Base-by-base conservation (phyloP, 108 stramenopile genomes). In the Nannochloropsis gaditana region DNA sequence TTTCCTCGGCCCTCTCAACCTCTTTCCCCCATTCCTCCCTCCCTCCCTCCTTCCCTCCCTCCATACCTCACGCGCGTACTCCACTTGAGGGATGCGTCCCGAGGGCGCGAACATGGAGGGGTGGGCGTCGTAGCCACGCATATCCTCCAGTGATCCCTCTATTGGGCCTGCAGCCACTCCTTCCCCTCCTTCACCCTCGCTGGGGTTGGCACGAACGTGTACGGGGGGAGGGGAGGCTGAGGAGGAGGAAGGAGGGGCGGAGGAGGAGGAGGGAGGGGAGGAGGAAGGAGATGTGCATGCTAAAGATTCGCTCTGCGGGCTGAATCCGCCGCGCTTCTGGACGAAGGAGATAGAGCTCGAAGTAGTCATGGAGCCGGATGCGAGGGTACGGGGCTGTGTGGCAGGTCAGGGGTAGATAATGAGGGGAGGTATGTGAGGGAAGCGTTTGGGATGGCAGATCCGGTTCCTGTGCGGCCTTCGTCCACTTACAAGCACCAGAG, bases 1-100 rank as follows among this genome's bases (percentile, higher is more conserved):
- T 50, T 1, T 0, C 47, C 1, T 11, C 15, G 15, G 15, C 15
- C 47, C 47, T 15, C 15, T 15, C 47, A 0, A 10, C 15, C 15
- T 15, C 47, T 50, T 15, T 15, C 47, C 47, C 47, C 47, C 47
- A 11, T 15, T 50, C 47, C 47, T 50, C 47, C 0, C 47, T 50
- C 47, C 59, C 59, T 8, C n/a, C 59, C n/a, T 73, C 59, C 59
- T 6, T 4, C 8, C 2, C 59, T 73, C 8, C 59, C 59, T 73
- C 59, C 59, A n/a, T n/a, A 73, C 59, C 59, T 73, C 59, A n/a
- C 59, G 59, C n/a, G 59, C 59, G n/a, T 73, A 73, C 59, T 73
- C 59, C 5, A 73, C 59, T 8, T 73, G 59, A 15, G 59, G 59
- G 59, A 73, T 73, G 59, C 59, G 59, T 15, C 59, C 59, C 6